Evolutionary conservation across 306 rosid genomes (phyloP).

Genomic region (Notholithocarpus densiflorus): DNA sequence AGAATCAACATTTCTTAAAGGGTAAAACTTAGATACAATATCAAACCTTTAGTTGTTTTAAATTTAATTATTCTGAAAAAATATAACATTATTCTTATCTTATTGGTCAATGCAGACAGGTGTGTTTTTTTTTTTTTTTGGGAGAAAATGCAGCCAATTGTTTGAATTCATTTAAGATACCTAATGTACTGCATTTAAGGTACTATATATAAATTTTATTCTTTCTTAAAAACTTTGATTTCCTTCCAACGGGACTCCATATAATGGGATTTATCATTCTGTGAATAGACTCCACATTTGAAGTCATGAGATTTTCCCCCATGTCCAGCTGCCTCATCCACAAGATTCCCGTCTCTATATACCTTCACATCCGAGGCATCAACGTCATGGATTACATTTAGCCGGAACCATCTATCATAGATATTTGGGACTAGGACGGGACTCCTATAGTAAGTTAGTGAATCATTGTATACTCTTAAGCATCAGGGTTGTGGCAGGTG

Average conservation of each 20-base stretch:
- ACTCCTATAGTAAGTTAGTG: constrained; percentile 17
- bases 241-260: constrained; percentile 50
- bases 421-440: constrained; percentile 15
- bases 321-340: constrained; percentile 25
- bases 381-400: constrained; percentile 26
- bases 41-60: too few relatives aligned
- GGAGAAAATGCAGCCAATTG: too few relatives aligned
- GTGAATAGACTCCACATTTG: constrained; percentile 44
- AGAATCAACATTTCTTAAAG: too few relatives aligned
- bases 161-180: too few relatives aligned
- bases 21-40: too few relatives aligned
- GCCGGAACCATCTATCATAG: constrained; percentile 17
- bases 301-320: constrained; percentile 35
- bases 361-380: constrained; percentile 25
- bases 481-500: constrained; percentile 27
- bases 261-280: constrained; percentile 34
- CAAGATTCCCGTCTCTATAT: constrained; percentile 22
- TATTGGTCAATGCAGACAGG: too few relatives aligned
- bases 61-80: too few relatives aligned
- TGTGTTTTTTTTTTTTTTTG: too few relatives aligned
- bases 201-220: too few relatives aligned
- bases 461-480: constrained; percentile 22
- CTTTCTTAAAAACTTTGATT: constrained; percentile 26
- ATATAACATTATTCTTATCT: too few relatives aligned
- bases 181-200: too few relatives aligned